These are phyloP conservation scores for Suillus ampliporus DNA, from an alignment of 768 basidiomycete genomes.

Conservation along the genomic window DNA sequence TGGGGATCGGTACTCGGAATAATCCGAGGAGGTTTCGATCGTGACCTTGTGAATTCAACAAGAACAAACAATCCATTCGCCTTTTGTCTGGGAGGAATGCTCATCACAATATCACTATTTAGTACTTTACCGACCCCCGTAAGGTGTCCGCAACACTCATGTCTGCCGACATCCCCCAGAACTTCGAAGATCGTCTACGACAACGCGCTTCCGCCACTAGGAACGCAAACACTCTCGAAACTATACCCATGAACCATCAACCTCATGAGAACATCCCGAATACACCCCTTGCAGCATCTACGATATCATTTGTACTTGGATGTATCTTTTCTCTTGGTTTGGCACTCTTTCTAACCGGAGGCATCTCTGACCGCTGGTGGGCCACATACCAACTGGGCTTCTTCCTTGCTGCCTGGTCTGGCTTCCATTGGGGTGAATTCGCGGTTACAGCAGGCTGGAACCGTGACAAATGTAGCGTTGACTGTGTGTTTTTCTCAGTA, in stretches of 20 bases:
- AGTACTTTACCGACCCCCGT: background rate
- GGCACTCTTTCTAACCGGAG: slow-evolving; percentile 53
- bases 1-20: background rate
- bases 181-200: slow-evolving; percentile 50
- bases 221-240: slow-evolving; percentile 55
- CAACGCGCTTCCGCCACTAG: slow-evolving; percentile 41
- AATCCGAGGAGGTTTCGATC: background rate
- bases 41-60: slow-evolving; percentile 20
- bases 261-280: slow-evolving; percentile 76
- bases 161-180: slow-evolving; percentile 28
- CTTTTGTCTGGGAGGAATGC: slow-evolving; percentile 4
- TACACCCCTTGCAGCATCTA: slow-evolving; percentile 79
- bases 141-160: background rate
- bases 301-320: slow-evolving; percentile 90
- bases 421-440: slow-evolving; percentile 95
- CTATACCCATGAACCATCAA: slow-evolving; percentile 49
- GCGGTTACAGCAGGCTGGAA: slow-evolving; percentile 97
- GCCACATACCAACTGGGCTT: slow-evolving; percentile 79
- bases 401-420: slow-evolving; percentile 82
- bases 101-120: background rate
- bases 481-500: slow-evolving; percentile 66
- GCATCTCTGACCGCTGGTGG: slow-evolving; percentile 58
- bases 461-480: slow-evolving; percentile 86
- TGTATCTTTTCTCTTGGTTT: slow-evolving; percentile 63
- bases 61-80: slow-evolving; percentile 19